Base-by-base conservation (phyloP, 2,329 filamentous ascomycete species). In the Aspergillus sp. region DNA sequence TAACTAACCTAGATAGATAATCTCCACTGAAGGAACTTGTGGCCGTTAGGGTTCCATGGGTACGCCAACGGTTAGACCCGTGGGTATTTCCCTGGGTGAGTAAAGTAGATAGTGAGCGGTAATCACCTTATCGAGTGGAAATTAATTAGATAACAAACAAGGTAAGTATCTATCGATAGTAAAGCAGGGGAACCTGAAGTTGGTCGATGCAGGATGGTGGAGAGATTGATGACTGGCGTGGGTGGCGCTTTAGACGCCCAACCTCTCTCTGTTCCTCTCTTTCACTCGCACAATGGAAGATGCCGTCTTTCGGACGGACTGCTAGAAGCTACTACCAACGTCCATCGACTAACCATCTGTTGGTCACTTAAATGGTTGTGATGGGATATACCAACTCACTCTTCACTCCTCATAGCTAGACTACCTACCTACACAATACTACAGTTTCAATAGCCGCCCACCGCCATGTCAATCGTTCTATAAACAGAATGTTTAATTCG, bases 41-140 rank as follows among this genome's bases (percentile, higher is more conserved):
- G 44, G 44, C 2, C 21, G 23, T 49, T 6, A 49, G 39, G 39
- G 53, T 23, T 25, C 32, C 53, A 55, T 55, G 53, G 41, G 15
- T 55, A 27, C 39, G 7, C 38, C 39, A 32, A 41, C 53, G 53
- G 53, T 55, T 55, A 30, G 27, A 30, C 53, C 53, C 53, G 53
- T 47, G 3, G 39, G 32, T 36, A 2, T 55, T 47, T 21, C 53
- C 39, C 32, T 49, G 57, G 50, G 32, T 58, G 7, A 30, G 39
- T 27, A 25, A 25, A 17, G n/a, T 5, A 11, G 11, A 32, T 27
- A 11, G 32, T 5, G 32, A 13, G 10, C 32, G 32, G 32, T 6
- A 13, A 15, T 36, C 11, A 15, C 32, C 32, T 13, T 36, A 36
- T 36, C 32, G 4, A 36, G 10, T 36, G 11, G 1, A 36, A 32